Evolutionary conservation across 768 basidiomycete genomes (phyloP).

Genomic region (Lepiota brunneoincarnata): DNA sequence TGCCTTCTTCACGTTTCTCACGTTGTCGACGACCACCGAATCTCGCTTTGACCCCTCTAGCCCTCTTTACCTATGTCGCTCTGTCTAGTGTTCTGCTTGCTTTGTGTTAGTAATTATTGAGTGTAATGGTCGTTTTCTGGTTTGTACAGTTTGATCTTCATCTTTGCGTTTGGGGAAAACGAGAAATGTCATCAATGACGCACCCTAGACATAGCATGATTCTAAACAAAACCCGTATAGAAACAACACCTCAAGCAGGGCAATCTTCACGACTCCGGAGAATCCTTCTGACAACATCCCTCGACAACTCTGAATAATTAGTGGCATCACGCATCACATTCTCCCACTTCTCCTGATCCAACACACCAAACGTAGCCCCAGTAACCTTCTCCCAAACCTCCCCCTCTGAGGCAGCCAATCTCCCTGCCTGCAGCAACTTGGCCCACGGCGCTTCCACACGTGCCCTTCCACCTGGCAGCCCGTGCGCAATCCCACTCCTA

Average conservation of each 20-base stretch:
- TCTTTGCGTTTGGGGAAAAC: constrained; percentile 18
- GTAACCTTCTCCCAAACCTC: constrained; percentile 46
- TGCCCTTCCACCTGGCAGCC: constrained; percentile 41
- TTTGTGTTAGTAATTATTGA: constrained; percentile 19
- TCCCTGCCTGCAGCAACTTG: constrained; percentile 65
- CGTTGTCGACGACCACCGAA: neutral
- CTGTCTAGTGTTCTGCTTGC: constrained; percentile 12
- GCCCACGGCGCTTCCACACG: constrained; percentile 78
- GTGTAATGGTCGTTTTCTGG: constrained; percentile 15
- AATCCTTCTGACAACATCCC: constrained; percentile 59
- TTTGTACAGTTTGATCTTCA: constrained; percentile 20
- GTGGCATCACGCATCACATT: constrained; percentile 45
- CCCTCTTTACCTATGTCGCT: neutral
- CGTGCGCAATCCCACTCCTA: neutral
- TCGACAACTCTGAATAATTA: constrained; percentile 58
- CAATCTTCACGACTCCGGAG: constrained; percentile 43
- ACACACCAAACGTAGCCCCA: constrained; percentile 45
- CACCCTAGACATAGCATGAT: neutral
- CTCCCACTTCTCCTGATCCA: constrained; percentile 54
- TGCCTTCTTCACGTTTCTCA: neutral
- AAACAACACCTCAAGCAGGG: constrained; percentile 10
- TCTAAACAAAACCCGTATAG: neutral
- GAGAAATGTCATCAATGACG: constrained; percentile 6
- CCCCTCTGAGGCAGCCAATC: constrained; percentile 61
- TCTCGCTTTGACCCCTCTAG: neutral